Conservation (phyloP, 805 yeast species). For the Yarrowia sp. region DNA sequence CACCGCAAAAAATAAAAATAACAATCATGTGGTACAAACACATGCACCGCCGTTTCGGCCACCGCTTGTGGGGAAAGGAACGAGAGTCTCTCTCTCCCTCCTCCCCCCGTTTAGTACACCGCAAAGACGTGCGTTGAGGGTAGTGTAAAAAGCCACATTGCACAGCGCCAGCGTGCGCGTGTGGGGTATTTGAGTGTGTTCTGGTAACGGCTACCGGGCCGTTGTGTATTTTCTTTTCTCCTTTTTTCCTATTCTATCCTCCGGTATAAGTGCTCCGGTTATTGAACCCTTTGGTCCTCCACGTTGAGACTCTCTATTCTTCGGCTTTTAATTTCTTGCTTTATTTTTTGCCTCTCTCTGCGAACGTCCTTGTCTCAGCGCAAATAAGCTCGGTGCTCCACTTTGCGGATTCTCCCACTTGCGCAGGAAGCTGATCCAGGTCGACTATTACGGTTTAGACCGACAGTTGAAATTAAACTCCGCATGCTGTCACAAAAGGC, state of each 20-base stretch:
- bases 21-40: slow-evolving; percentile 10
- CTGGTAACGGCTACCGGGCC: too few relatives aligned
- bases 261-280: too few relatives aligned
- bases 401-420: not conserved
- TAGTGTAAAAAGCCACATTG: too few relatives aligned
- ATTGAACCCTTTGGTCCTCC: too few relatives aligned
- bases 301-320: not conserved
- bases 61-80: slow-evolving; percentile 19
- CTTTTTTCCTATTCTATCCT: too few relatives aligned
- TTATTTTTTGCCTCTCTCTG: not conserved
- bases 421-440: not conserved
- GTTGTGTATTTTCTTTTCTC: too few relatives aligned
- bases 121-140: not conserved
- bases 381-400: not conserved
- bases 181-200: not conserved
- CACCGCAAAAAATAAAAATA: too few relatives aligned
- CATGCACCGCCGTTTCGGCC: slow-evolving; percentile 22
- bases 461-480: slow-evolving; percentile 9
- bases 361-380: not conserved
- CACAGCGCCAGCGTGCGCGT: not conserved
- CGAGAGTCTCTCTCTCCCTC: too few relatives aligned
- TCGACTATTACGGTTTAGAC: not conserved
- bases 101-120: too few relatives aligned
- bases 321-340: not conserved
- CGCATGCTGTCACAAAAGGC: slow-evolving; percentile 23